These are phyloP conservation scores for Irpex sp. DNA, from an alignment of 1,284 basidiomycete species.

Conservation along the genomic window DNA sequence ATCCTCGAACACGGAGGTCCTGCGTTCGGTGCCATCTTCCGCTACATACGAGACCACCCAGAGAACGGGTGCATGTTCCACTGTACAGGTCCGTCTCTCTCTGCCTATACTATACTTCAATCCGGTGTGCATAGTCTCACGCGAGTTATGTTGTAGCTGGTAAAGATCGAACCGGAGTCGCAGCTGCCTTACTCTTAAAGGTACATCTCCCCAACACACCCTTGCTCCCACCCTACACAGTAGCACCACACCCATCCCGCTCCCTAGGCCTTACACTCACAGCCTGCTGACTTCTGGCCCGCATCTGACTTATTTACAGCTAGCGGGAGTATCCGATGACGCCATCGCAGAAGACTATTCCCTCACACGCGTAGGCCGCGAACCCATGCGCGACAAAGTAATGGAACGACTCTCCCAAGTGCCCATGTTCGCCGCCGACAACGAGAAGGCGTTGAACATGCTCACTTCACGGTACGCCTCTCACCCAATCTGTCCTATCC, in stretches of 20 bases:
- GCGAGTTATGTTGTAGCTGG: conserved; percentile 37
- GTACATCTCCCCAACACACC: no score
- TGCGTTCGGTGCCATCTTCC: conserved; percentile 59
- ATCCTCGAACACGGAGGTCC: conserved; percentile 66
- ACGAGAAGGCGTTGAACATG: conserved; percentile 71
- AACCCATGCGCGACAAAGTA: conserved; percentile 65
- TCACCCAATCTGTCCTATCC: conserved; percentile 42
- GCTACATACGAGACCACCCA: conserved; percentile 65
- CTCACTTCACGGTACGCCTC: conserved; percentile 59
- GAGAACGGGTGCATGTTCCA: conserved; percentile 62
- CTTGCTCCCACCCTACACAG: no score
- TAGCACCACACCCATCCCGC: no score
- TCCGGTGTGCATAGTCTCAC: not conserved
- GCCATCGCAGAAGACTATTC: conserved; percentile 68
- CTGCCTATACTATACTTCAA: not conserved
- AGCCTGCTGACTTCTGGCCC: no score
- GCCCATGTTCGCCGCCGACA: conserved; percentile 64
- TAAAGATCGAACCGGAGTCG: conserved; percentile 75
- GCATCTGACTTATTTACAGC: conserved; percentile 42
- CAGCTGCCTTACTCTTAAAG: conserved; percentile 66
- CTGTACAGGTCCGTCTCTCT: conserved; percentile 57
- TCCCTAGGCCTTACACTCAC: no score
- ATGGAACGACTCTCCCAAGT: conserved; percentile 61
- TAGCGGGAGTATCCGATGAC: conserved; percentile 62
- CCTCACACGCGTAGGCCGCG: conserved; percentile 68